These are phyloP conservation scores for Ascomycota sp. DNA, from an alignment of 2,329 filamentous ascomycete genomes.

Conservation along the genomic window DNA sequence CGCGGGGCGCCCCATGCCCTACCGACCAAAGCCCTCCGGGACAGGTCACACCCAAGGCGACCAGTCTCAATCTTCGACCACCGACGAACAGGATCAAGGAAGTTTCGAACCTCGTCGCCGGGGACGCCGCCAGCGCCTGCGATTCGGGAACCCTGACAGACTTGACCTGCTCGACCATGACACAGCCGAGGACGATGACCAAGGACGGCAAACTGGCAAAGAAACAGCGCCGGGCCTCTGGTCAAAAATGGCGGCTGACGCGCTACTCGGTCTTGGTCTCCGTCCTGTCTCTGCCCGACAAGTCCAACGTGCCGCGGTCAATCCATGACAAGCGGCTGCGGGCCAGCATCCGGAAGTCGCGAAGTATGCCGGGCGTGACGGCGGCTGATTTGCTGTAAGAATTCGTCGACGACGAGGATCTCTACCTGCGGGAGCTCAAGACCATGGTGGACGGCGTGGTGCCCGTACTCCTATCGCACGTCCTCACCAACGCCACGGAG, in stretches of 20 bases:
- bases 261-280: conserved; percentile 91
- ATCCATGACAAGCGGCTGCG: conserved; percentile 54
- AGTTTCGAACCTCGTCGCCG: conserved; percentile 36
- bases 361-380: conserved; percentile 46
- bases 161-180: conserved; percentile 26
- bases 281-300: conserved; percentile 56
- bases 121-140: conserved; percentile 22
- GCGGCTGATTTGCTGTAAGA: conserved; percentile 60
- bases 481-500: conserved; percentile 46
- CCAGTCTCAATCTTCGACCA: conserved; percentile 17
- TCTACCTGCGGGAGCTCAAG: conserved; percentile 79
- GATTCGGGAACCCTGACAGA: conserved; percentile 30
- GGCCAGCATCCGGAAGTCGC: conserved; percentile 56
- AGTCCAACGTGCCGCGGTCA: conserved; percentile 32
- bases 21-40: background rate
- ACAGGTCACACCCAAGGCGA: conserved; percentile 6
- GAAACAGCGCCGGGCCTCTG: conserved; percentile 23
- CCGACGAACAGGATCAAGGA: conserved; percentile 35
- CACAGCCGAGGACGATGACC: conserved; percentile 28
- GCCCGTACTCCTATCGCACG: conserved; percentile 71
- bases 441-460: conserved; percentile 91
- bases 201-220: conserved; percentile 22
- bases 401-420: conserved; percentile 61
- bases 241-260: conserved; percentile 56
- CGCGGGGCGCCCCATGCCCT: background rate